Evolutionary conservation across 2,329 filamentous ascomycete species (phyloP).

Genomic region (Paraconiothyrium brasiliense): DNA sequence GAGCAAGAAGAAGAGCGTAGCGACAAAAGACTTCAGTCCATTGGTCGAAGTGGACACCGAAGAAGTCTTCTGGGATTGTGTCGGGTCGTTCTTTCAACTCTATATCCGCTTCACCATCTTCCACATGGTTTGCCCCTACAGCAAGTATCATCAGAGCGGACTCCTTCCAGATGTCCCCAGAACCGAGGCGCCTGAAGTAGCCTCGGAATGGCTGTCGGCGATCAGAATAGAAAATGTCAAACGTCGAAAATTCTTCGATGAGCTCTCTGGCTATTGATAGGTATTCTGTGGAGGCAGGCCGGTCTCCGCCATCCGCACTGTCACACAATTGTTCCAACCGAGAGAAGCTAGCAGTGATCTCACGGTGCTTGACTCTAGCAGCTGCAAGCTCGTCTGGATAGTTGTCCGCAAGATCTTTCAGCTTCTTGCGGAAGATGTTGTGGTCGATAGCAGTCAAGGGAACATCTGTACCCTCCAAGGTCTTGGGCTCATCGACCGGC

Average conservation of each 20-base stretch:
- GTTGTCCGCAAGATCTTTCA: slow-evolving; percentile 37
- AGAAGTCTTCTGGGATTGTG: slow-evolving; percentile 65
- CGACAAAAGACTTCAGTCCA: slow-evolving; percentile 94
- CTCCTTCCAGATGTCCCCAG: slow-evolving; percentile 47
- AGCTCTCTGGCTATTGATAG: slow-evolving; percentile 67
- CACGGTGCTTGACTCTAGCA: slow-evolving; percentile 45
- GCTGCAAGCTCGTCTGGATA: slow-evolving; percentile 54
- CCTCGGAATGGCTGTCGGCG: slow-evolving; percentile 54
- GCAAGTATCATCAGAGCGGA: slow-evolving; percentile 47
- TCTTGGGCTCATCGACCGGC: slow-evolving; percentile 36
- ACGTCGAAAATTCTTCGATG: slow-evolving; percentile 68
- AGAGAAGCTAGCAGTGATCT: slow-evolving; percentile 53
- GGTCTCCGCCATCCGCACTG: slow-evolving; percentile 59
- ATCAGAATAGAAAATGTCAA: slow-evolving; percentile 66
- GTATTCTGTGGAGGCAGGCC: slow-evolving; percentile 63
- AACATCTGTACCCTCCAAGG: slow-evolving; percentile 41
- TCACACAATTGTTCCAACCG: slow-evolving; percentile 55
- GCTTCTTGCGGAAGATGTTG: slow-evolving; percentile 39
- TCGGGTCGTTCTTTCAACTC: slow-evolving; percentile 42
- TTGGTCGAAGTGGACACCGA: slow-evolving; percentile 79
- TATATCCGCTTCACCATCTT: slow-evolving; percentile 40
- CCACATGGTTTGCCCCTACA: slow-evolving; percentile 44
- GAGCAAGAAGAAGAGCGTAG: slow-evolving; percentile 80
- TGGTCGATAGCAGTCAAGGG: slow-evolving; percentile 40
- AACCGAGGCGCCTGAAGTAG: slow-evolving; percentile 45